Conservation (phyloP, 768 basidiomycete genomes). For the Calocera cornea region DNA sequence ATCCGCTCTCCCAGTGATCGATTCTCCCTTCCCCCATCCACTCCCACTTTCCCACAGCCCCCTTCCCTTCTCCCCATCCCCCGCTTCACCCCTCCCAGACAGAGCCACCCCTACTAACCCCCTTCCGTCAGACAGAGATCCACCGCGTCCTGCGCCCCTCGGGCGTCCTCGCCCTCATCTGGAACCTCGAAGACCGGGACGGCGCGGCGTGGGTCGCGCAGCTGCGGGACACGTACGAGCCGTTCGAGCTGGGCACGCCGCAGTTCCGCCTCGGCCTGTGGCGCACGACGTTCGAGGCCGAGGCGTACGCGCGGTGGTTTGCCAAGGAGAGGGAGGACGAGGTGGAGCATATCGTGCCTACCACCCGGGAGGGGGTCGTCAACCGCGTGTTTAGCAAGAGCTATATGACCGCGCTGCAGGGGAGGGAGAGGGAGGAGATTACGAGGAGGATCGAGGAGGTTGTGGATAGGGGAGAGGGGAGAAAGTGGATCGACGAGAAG, state of each 20-base stretch:
- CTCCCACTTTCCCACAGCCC: background rate
- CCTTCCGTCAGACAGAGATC: constrained; percentile 41
- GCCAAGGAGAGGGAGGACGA: constrained; percentile 41
- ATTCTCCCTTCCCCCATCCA: background rate
- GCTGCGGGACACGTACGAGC: constrained; percentile 55
- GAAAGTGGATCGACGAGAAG: constrained; percentile 60
- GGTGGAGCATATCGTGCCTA: constrained; percentile 40
- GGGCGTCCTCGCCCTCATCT: constrained; percentile 62
- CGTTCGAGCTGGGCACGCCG: constrained; percentile 57
- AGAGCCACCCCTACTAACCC: background rate
- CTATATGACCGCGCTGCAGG: constrained; percentile 55
- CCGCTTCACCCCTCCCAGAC: background rate
- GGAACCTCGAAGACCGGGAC: constrained; percentile 84
- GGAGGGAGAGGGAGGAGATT: constrained; percentile 44
- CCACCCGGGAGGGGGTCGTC: constrained; percentile 42
- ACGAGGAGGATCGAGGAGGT: constrained; percentile 39
- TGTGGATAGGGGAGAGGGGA: constrained; percentile 44
- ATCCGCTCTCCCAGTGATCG: background rate
- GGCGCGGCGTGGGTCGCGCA: constrained; percentile 58
- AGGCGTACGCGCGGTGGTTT: constrained; percentile 48
- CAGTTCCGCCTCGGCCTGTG: constrained; percentile 70
- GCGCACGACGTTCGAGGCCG: constrained; percentile 53
- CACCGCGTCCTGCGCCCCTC: constrained; percentile 62
- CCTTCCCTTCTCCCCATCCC: background rate
- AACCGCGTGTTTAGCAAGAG: constrained; percentile 71